phyloP scores from a whole-genome alignment of 2,329 filamentous ascomycete species.

The Trichophaea hybrida region DNA sequence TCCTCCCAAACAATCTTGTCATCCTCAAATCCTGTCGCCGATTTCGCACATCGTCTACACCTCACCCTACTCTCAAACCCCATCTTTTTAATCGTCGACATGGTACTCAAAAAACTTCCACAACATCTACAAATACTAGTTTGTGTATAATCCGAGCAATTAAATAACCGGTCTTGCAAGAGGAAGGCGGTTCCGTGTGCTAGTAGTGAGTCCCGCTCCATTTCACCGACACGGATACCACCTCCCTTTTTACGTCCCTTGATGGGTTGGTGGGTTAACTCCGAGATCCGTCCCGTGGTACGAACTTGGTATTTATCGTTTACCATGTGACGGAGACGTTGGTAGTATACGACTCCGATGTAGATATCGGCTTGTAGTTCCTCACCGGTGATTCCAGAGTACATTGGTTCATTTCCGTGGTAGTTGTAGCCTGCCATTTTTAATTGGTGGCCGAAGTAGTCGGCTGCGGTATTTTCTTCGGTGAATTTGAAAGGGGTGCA shows the following conservation, averaged over 20 bases:
- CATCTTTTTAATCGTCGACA: conserved; percentile 59
- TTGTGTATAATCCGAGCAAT: conserved; percentile 86
- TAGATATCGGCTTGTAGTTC: conserved; percentile 93
- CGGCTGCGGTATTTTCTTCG: conserved; percentile 77
- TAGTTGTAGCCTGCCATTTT: conserved; percentile 95
- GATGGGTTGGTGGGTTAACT: conserved; percentile 86
- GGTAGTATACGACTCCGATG: conserved; percentile 94
- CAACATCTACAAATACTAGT: conserved; percentile 82
- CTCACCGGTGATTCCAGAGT: conserved; percentile 89
- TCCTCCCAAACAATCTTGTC: conserved; percentile 84
- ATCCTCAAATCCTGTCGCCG: conserved; percentile 44
- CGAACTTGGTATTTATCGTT: conserved; percentile 99
- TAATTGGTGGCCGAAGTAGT: conserved; percentile 93
- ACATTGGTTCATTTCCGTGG: conserved; percentile 97
- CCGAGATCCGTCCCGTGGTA: conserved; percentile 83
- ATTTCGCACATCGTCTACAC: conserved; percentile 61
- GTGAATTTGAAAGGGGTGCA: conserved; percentile 90
- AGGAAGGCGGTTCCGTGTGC: conserved; percentile 92
- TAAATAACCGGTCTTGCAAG: conserved; percentile 86
- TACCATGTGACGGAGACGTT: conserved; percentile 96
- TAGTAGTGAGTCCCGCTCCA: conserved; percentile 91
- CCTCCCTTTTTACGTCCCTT: conserved; percentile 91
- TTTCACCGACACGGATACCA: conserved; percentile 97
- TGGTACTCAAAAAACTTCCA: conserved; percentile 78
- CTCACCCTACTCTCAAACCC: conserved; percentile 50